Evolutionary conservation across 345 rosid genomes (phyloP).

Genomic region (Passiflora organensis): DNA sequence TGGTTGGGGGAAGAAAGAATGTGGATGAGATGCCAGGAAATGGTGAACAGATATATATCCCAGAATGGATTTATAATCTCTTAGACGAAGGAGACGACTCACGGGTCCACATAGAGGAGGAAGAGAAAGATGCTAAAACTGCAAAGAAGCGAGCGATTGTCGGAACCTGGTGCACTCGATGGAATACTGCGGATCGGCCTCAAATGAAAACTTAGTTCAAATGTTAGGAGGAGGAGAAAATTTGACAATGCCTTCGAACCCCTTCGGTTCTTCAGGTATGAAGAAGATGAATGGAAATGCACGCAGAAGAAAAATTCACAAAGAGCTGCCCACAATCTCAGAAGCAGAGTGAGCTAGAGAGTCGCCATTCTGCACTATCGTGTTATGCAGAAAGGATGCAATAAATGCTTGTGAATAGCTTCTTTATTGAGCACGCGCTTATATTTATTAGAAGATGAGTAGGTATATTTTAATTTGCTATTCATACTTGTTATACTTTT

Average conservation of each 20-base stretch:
- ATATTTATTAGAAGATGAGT: too few species aligned
- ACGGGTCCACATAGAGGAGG: constrained; percentile 1
- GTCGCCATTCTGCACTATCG: not conserved
- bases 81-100: constrained; percentile 7
- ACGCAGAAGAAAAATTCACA: not conserved
- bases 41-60: not conserved
- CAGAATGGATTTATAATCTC: constrained; percentile 8
- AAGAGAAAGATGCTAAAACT: constrained; percentile 7
- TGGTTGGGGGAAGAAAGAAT: constrained; percentile 10
- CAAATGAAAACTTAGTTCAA: constrained; percentile 1
- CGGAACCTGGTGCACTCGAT: constrained; percentile 6
- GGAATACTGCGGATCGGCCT: constrained; percentile 11
- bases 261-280: not conserved
- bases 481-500: too few species aligned
- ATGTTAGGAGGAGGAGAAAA: constrained; percentile 13
- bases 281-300: not conserved
- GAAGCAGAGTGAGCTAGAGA: constrained; percentile 1
- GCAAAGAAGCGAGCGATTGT: not conserved
- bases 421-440: not conserved
- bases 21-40: not conserved
- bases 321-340: not conserved
- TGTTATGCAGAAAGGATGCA: too few species aligned
- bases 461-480: too few species aligned
- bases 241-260: constrained; percentile 9
- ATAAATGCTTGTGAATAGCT: not conserved